Evolutionary conservation across 2,329 filamentous ascomycete species (phyloP).

Genomic region (Ophiosphaerella herpotricha): DNA sequence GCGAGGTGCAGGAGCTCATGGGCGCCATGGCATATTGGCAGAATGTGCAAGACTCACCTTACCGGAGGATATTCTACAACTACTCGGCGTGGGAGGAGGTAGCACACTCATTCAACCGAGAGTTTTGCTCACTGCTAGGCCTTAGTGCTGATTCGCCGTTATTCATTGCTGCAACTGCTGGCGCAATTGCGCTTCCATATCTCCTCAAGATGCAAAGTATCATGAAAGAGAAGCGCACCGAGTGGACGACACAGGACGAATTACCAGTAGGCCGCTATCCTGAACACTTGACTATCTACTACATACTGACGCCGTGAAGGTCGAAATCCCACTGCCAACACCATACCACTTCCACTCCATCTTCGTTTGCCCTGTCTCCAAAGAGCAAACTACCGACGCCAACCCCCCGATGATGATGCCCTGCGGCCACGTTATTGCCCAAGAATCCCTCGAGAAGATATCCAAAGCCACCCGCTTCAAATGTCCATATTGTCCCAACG

Average conservation of each 20-base stretch:
- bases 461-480: slow-evolving; percentile 84
- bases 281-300: not conserved
- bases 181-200: slow-evolving; percentile 86
- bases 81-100: slow-evolving; percentile 80
- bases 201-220: slow-evolving; percentile 86
- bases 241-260: slow-evolving; percentile 93
- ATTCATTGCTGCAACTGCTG: slow-evolving; percentile 89
- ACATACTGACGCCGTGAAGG: slow-evolving; percentile 42
- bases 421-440: slow-evolving; percentile 91
- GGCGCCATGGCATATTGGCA: slow-evolving; percentile 78
- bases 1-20: slow-evolving; percentile 80
- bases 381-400: slow-evolving; percentile 89
- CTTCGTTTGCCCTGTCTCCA: slow-evolving; percentile 96
- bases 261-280: slow-evolving; percentile 69
- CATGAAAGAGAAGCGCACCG: slow-evolving; percentile 85
- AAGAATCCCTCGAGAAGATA: slow-evolving; percentile 78
- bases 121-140: slow-evolving; percentile 91
- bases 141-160: slow-evolving; percentile 90
- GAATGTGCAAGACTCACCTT: slow-evolving; percentile 78
- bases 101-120: slow-evolving; percentile 82
- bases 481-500: slow-evolving; percentile 91
- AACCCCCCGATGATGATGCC: slow-evolving; percentile 98
- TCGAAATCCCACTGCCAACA: slow-evolving; percentile 68
- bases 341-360: slow-evolving; percentile 85
- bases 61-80: slow-evolving; percentile 76